These are phyloP conservation scores for Tuber melanosporum DNA, from an alignment of 495 filamentous ascomycete genomes.

Conservation along the genomic window DNA sequence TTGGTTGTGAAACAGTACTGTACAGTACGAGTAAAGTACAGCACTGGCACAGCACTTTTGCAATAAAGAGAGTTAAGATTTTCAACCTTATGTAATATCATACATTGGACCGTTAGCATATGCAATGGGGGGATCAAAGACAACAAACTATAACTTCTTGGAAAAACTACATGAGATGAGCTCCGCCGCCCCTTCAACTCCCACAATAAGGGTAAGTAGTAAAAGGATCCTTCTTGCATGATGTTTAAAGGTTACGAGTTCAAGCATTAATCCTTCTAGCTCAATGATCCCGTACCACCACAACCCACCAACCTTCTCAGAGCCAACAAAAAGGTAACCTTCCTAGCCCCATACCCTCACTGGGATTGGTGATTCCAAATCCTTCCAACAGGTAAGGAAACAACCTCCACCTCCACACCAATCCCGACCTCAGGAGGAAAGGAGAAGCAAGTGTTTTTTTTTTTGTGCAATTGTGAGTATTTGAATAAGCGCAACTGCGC, in stretches of 20 bases:
- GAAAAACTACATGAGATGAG: neutral
- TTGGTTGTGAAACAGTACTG: too few relatives aligned
- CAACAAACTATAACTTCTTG: neutral
- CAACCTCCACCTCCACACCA: neutral
- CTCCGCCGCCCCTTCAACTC: neutral
- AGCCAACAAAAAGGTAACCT: neutral
- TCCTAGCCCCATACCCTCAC: neutral
- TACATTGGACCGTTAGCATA: neutral
- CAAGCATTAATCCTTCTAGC: neutral
- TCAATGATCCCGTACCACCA: neutral
- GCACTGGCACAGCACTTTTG: too few relatives aligned
- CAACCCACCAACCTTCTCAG: neutral
- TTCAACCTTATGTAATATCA: neutral
- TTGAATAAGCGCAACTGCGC: neutral
- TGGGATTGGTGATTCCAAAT: neutral
- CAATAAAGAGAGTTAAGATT: neutral
- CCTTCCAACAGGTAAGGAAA: neutral
- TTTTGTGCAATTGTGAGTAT: conserved; percentile 3
- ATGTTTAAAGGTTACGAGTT: neutral
- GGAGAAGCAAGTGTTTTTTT: neutral
- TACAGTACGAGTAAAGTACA: too few relatives aligned
- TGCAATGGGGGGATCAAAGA: neutral
- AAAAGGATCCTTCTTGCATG: neutral
- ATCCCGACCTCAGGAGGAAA: neutral
- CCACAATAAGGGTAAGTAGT: neutral